Conservation (phyloP, 106 monocot species). For the Dendrobium officinale region DNA sequence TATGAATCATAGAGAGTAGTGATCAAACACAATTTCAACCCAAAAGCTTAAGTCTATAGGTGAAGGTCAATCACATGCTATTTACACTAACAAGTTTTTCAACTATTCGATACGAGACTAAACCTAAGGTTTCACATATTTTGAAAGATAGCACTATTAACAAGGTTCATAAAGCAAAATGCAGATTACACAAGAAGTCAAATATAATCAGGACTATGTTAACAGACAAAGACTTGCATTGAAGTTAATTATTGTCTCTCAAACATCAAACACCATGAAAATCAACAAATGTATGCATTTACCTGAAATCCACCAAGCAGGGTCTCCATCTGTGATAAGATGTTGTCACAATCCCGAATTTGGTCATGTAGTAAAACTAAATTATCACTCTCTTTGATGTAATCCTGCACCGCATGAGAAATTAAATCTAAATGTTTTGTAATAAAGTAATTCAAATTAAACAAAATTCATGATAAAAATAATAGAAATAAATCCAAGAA, state of each 20-base stretch:
- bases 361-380: conserved; percentile 85
- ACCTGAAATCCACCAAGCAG: conserved; percentile 98
- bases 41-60: background rate
- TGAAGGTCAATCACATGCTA: background rate
- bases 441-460: background rate
- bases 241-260: background rate
- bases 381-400: conserved; percentile 94
- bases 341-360: conserved; percentile 91
- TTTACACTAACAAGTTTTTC: background rate
- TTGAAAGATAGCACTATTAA: background rate
- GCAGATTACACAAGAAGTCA: background rate
- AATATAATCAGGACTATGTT: background rate
- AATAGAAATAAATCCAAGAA: too few relatives aligned
- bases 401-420: conserved; percentile 57
- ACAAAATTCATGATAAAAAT: background rate
- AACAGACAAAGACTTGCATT: background rate
- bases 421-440: background rate
- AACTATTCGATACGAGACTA: background rate
- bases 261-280: background rate
- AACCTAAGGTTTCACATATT: background rate
- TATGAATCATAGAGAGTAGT: background rate
- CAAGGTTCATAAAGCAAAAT: background rate
- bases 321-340: conserved; percentile 96
- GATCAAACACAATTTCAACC: background rate
- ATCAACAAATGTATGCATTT: conserved; percentile 6